Percentiles rank a stretch among this genome's conserved stretches.
Conservation (phyloP, 345 rosid species). For the Eutrema yunnanense region DNA sequence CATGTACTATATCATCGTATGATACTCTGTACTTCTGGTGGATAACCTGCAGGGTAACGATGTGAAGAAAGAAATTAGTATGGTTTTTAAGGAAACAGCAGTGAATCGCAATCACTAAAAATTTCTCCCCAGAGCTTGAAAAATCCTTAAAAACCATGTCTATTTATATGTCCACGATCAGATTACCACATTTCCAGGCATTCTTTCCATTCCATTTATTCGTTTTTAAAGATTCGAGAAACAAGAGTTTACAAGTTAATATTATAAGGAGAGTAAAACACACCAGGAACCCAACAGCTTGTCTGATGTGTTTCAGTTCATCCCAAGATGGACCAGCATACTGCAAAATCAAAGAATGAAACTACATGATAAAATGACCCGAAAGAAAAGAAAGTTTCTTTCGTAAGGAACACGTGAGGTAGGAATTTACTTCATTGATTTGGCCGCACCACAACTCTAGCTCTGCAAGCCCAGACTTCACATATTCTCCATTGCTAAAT, state of each 20-base stretch:
- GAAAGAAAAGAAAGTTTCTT: not conserved
- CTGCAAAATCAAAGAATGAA: conserved; percentile 36
- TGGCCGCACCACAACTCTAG: conserved; percentile 96
- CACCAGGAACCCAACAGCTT: conserved; percentile 98
- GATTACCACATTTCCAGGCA: too few species aligned
- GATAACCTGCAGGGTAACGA: conserved; percentile 57
- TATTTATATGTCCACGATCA: too few species aligned
- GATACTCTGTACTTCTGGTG: conserved; percentile 98
- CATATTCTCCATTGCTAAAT: conserved; percentile 96
- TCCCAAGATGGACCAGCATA: conserved; percentile 97
- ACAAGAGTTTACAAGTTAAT: not conserved
- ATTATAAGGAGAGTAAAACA: conserved; percentile 9
- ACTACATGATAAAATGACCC: not conserved
- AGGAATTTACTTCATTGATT: conserved; percentile 76
- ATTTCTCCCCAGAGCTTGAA: too few species aligned
- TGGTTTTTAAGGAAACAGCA: not conserved
- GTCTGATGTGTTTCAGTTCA: conserved; percentile 95
- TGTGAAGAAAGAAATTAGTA: not conserved
- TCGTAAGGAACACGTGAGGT: not conserved
- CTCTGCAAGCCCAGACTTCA: conserved; percentile 95
- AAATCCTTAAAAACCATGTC: too few species aligned
- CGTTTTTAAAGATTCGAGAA: not conserved
- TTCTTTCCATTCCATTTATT: not conserved
- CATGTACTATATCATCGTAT: conserved; percentile 89
- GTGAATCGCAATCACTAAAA: too few species aligned